Base-by-base conservation (phyloP, 441 rosid genomes). In the Kokia cookei region DNA sequence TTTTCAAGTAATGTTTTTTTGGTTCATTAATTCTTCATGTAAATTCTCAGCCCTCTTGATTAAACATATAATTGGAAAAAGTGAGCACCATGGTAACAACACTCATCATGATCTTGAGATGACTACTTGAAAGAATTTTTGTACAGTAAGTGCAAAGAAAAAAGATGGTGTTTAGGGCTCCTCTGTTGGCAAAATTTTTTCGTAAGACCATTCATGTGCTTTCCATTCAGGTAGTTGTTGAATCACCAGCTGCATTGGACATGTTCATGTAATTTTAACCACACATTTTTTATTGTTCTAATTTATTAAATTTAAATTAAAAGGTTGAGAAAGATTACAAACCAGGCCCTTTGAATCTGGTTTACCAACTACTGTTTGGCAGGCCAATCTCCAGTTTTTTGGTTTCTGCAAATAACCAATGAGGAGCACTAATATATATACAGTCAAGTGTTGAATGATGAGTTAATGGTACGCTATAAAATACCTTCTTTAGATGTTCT, bases 171-270 rank as follows among this genome's bases (percentile, higher is more conserved):
- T 37, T 37, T 63, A 48, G 37, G 71, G n/a, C 27, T 61, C 26
- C 37, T 84, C 81, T 0, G 82, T 57, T 26, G 73, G 74, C 0
- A 51, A 14, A 9, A 32, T 37, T 78, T 73, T 85, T 58, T 90
- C 84, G 29, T 78, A 85, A 29, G 74, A 84, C 98, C 98, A 91
- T 83, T 91, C 97, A 82, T 94, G 98, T 32, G 85, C 90, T 81
- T 94, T 92, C 98, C 98, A 92, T 77, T 94, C 98, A 9, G 97
- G 97, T 72, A 94, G 74, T 73, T 92, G 97, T 71, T 92, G 98
- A 73, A 94, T 82, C 32, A 89, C 91, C 65, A 94, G 87, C 97
- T 91, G 85, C 85, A 61, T 68, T 22, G 47, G 27, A 58, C 14
- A 19, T 5, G 70, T 32, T 64, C 22, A 37, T 5, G 22, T 14